Evolutionary conservation across 2,329 filamentous ascomycete species (phyloP).

Genomic region (Colletotrichum somersetense): DNA sequence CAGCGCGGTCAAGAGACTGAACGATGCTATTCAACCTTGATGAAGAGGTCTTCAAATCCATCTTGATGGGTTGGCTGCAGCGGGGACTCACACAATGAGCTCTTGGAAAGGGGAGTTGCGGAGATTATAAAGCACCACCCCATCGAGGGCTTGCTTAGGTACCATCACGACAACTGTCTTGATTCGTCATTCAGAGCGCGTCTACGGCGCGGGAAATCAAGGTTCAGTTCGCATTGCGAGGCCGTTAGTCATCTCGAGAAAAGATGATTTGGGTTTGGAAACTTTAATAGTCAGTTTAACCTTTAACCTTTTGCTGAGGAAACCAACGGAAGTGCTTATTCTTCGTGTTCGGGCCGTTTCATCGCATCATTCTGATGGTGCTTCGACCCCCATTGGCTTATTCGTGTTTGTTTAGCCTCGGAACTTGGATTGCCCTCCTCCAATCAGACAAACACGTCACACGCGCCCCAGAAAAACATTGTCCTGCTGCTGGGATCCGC

Average conservation of each 20-base stretch:
- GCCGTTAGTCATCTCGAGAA: background rate
- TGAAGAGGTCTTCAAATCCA: background rate
- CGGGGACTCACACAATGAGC: background rate
- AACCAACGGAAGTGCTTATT: no score
- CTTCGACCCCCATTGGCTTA: background rate
- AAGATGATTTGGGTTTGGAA: background rate
- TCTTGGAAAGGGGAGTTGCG: background rate
- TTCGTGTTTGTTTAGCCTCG: background rate
- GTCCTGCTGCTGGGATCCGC: background rate
- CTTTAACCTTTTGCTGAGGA: background rate
- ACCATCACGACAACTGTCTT: background rate
- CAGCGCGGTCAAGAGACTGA: conserved; percentile 20
- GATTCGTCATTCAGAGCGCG: background rate
- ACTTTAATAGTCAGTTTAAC: background rate
- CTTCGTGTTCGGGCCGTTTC: conserved; percentile 9
- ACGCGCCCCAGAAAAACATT: background rate
- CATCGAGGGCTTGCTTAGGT: background rate
- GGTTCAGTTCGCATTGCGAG: background rate
- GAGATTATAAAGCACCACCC: background rate
- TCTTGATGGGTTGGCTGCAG: background rate
- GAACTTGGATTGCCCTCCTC: no score
- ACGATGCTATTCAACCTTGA: background rate
- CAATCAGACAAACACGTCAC: conserved; percentile 7
- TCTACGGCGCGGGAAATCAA: background rate
- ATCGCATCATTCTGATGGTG: conserved; percentile 2